Conservation (phyloP, 2,329 filamentous ascomycete genomes). For the Sarocladium strictum region DNA sequence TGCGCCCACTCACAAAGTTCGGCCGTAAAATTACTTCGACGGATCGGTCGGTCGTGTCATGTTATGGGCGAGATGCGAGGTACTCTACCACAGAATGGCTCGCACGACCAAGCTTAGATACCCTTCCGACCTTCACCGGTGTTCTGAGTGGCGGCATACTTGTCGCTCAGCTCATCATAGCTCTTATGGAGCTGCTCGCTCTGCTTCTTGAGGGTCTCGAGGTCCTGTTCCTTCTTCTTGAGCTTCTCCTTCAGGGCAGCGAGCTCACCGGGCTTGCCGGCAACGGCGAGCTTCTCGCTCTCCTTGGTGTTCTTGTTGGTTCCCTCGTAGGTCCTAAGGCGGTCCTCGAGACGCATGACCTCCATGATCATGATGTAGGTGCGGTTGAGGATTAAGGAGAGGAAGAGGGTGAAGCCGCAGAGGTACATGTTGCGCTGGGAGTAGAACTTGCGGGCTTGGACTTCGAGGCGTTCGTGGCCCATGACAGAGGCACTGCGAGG, state of each 20-base stretch:
- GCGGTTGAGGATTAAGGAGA: conserved; percentile 97
- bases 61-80: too few relatives aligned
- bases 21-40: too few relatives aligned
- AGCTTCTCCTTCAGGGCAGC: conserved; percentile 64
- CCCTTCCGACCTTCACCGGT: conserved; percentile 53
- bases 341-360: conserved; percentile 84
- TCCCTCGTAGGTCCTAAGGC: conserved; percentile 73
- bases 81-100: too few relatives aligned
- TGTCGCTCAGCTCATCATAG: conserved; percentile 80
- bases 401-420: conserved; percentile 97
- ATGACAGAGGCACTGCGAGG: conserved; percentile 57
- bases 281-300: conserved; percentile 63
- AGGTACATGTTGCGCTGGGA: conserved; percentile 99
- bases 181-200: conserved; percentile 73
- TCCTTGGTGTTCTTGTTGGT: conserved; percentile 54
- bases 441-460: conserved; percentile 99
- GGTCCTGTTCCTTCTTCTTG: conserved; percentile 73
- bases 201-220: conserved; percentile 90
- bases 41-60: too few relatives aligned
- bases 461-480: conserved; percentile 93
- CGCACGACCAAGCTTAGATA: conserved; percentile 28
- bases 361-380: conserved; percentile 98
- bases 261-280: conserved; percentile 72
- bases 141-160: conserved; percentile 57
- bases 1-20: too few relatives aligned